These are phyloP conservation scores for Metschnikowia henanensis DNA, from an alignment of 805 yeast genomes.

Conservation along the genomic window DNA sequence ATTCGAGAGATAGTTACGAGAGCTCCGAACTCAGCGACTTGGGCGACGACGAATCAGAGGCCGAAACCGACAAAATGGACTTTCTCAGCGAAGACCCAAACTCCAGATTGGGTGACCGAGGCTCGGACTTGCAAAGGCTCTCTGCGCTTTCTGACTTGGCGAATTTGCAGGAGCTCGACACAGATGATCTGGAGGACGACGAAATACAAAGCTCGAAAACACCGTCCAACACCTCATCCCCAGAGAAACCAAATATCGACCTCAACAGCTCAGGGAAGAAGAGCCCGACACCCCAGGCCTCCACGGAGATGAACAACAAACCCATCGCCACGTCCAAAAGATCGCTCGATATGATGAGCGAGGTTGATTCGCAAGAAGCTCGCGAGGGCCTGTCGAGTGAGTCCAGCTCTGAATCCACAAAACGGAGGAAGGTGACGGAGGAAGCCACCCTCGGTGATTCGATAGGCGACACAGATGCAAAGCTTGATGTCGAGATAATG, in stretches of 20 bases:
- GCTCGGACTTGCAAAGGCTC: conserved; percentile 38
- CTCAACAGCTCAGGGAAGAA: not conserved
- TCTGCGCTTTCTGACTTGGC: conserved; percentile 46
- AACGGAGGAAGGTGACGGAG: conserved; percentile 2
- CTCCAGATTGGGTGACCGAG: conserved; percentile 21
- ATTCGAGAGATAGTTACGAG: conserved; percentile 30
- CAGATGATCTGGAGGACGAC: conserved; percentile 29
- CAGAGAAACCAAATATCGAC: not conserved
- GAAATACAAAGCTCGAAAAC: not conserved
- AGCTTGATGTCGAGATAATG: not conserved
- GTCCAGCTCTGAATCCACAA: not conserved
- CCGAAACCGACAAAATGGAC: conserved; percentile 89
- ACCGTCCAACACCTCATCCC: not conserved
- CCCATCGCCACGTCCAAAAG: not conserved
- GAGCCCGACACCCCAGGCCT: not conserved
- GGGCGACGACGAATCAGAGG: conserved; percentile 72
- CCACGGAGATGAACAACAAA: not conserved
- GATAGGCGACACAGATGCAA: not conserved
- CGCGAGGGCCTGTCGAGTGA: conserved; percentile 1
- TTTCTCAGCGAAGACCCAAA: conserved; percentile 37
- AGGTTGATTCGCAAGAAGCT: conserved; percentile 15
- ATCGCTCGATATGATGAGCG: conserved; percentile 4
- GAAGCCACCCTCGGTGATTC: not conserved
- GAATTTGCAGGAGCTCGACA: conserved; percentile 36
- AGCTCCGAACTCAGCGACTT: conserved; percentile 50